Evolutionary conservation across 306 rosid genomes (phyloP).

Genomic region (Prunus campanulata): DNA sequence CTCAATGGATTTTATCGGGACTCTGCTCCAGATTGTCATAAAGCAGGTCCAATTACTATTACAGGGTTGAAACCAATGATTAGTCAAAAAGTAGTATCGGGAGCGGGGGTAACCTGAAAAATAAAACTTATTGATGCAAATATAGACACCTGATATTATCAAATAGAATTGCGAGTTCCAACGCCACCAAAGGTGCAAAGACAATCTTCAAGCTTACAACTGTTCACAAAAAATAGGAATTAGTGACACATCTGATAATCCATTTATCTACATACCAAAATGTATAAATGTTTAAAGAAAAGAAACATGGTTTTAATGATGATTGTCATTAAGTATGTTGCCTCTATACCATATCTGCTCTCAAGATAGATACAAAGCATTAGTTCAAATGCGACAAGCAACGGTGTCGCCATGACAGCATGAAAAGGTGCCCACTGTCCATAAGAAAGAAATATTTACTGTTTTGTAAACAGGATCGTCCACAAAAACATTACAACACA

Average conservation of each 20-base stretch:
- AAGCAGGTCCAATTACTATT: slow-evolving; percentile 18
- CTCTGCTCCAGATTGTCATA: slow-evolving; percentile 1
- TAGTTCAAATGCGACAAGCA: slow-evolving; percentile 89
- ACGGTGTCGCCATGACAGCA: slow-evolving; percentile 69
- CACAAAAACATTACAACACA: background rate
- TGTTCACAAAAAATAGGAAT: slow-evolving; percentile 34
- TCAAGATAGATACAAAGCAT: slow-evolving; percentile 81
- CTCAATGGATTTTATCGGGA: background rate
- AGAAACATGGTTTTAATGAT: slow-evolving; percentile 8
- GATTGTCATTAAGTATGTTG: slow-evolving; percentile 15
- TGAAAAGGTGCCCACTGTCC: slow-evolving; percentile 99
- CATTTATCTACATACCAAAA: background rate
- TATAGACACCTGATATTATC: slow-evolving; percentile 77
- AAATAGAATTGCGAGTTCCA: slow-evolving; percentile 70
- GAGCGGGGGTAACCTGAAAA: background rate
- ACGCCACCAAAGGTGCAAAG: slow-evolving; percentile 70
- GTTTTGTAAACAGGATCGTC: background rate
- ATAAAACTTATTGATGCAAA: background rate
- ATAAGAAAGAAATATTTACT: slow-evolving; percentile 24
- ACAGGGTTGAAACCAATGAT: slow-evolving; percentile 8
- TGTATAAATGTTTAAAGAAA: background rate
- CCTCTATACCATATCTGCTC: slow-evolving; percentile 52
- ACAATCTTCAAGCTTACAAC: slow-evolving; percentile 78
- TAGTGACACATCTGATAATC: background rate
- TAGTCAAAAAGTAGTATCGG: background rate